These are phyloP conservation scores for Ceratocystis huliohia DNA, from an alignment of 2,329 filamentous ascomycete species.

Conservation along the genomic window DNA sequence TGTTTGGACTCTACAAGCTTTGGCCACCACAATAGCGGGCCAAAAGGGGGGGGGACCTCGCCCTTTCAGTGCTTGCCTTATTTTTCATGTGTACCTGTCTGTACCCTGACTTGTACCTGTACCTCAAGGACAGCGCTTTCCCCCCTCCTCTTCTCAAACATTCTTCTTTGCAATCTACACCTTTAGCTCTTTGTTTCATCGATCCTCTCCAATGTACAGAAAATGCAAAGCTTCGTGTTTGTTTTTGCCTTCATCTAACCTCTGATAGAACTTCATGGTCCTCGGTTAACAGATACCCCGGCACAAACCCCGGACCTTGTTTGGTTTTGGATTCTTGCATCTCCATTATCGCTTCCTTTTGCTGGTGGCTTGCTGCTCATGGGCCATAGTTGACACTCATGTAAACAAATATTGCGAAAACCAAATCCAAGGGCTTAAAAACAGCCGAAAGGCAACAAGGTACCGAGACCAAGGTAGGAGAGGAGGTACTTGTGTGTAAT, in stretches of 20 bases:
- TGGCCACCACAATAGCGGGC: not conserved
- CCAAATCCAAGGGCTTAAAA: no score
- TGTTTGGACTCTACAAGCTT: conserved; percentile 8
- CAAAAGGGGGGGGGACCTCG: not conserved
- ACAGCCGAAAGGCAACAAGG: no score
- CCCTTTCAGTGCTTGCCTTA: not conserved
- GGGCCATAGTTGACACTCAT: no score
- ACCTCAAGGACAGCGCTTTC: not conserved
- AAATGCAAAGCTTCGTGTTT: not conserved
- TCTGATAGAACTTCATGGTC: not conserved
- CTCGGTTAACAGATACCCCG: no score
- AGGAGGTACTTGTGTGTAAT: no score
- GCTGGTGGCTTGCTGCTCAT: no score
- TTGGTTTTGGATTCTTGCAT: no score
- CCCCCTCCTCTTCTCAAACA: not conserved
- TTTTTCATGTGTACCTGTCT: not conserved
- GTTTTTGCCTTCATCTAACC: not conserved
- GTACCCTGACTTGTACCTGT: not conserved
- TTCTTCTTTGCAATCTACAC: not conserved
- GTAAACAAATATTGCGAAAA: no score
- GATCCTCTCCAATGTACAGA: not conserved
- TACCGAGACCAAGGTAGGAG: no score
- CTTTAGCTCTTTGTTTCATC: not conserved
- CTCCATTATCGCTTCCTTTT: no score
- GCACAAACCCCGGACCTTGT: no score